Evolutionary conservation across 352 stramenopile species (phyloP), one percentile per base, ranked within the genome.

Genomic region (Thalassiosira ordinaria): DNA sequence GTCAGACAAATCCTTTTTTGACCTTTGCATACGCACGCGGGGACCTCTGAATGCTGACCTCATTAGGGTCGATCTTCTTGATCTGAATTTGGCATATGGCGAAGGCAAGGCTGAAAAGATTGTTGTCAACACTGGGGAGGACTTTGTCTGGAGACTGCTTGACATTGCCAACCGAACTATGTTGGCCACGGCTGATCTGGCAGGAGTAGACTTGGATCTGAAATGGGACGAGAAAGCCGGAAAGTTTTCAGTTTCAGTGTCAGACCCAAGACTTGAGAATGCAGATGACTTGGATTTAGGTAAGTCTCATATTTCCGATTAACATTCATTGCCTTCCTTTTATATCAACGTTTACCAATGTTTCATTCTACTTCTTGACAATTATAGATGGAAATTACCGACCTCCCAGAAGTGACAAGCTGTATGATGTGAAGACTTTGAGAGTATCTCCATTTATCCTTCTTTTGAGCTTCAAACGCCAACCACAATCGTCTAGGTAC

Each of bases 131-230:
- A 95, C 90, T 62, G 87, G 80, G 24, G 90, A 95, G 73, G 87
- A 89, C 14, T 95, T 93, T 72, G 76, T 92, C 24, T 95, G 90
- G 90, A 89, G 86, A 67, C 20, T 93, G 16, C 29, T 95, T 13
- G 90, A 95, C 61, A 78, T 95, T 11, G 68, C 80, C n/a, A 84
- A 92, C 68, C 69, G 86, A 65, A 93, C 89, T 26, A 78, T 91
- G 39, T 60, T 78, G 41, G 88, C 88, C n/a, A 92, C 83, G 33
- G 82, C 82, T 47, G 90, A 91, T 56, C 61, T 95, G 49, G 72
- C 85, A 57, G 82, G 87, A 26, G 82, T 91, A 61, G 82, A 86
- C 56, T 60, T 92, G 11, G 78, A 91, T 61, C 82, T 93, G 16
- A 81, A 82, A 49, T 91, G 86, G 77, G 83, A 95, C 61, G 78